phyloP scores from a whole-genome alignment of 2,329 filamentous ascomycete genomes.

The Amauroascus niger region DNA sequence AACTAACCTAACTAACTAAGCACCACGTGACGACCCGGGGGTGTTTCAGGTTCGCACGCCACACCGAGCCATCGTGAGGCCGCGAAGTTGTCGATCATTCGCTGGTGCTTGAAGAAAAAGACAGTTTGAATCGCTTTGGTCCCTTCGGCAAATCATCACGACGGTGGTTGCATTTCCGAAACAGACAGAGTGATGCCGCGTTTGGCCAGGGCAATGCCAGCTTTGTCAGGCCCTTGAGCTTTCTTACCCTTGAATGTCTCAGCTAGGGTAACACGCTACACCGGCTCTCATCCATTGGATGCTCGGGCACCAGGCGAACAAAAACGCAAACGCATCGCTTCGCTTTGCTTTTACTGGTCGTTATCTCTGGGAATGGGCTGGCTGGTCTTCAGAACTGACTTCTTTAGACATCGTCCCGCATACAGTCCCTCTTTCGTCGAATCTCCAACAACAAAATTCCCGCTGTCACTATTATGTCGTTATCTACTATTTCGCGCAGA shows the following conservation, averaged over 20 bases:
- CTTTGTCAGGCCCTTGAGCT: constrained; percentile 6
- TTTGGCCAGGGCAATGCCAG: neutral
- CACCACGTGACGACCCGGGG: constrained; percentile 8
- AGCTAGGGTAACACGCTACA: constrained; percentile 13
- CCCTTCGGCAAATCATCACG: constrained; percentile 2
- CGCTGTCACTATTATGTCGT: constrained; percentile 14
- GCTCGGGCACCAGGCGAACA: constrained; percentile 11
- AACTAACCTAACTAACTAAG: too few species aligned
- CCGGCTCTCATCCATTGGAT: constrained; percentile 9
- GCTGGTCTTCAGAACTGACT: neutral
- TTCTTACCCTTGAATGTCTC: constrained; percentile 15
- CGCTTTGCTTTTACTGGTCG: constrained; percentile 8
- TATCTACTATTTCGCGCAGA: constrained; percentile 1
- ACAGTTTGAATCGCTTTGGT: neutral
- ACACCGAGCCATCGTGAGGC: neutral
- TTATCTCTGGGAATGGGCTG: constrained; percentile 1
- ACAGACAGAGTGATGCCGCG: constrained; percentile 2
- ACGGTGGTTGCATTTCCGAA: neutral
- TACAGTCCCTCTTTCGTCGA: neutral
- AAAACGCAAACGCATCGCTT: constrained; percentile 6
- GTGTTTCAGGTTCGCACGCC: constrained; percentile 7
- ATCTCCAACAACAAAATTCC: neutral
- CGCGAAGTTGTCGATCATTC: neutral
- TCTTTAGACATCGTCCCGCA: neutral
- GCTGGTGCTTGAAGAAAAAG: neutral